Evolutionary conservation across 2,329 filamentous ascomycete species (phyloP), one percentile per base, ranked within the genome.

Genomic region (Clonostachys chloroleuca): DNA sequence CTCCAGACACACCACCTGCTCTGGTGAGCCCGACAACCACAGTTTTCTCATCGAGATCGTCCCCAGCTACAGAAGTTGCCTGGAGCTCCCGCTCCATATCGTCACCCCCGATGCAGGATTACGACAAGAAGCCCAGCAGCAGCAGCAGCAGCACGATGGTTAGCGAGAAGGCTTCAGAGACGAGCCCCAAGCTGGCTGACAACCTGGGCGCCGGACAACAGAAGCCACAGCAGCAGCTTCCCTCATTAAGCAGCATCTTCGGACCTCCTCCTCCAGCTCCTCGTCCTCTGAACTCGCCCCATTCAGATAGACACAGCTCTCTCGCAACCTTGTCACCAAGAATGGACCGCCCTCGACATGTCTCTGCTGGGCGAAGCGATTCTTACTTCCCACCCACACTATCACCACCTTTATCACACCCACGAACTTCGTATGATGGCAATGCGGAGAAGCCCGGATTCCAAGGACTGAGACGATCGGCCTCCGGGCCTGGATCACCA

Each of bases 61-160:
- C 47, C 12, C 47, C 47, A 12, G 16, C 40, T 8, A 24, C 47
- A 6, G 40, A 46, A 39, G 47, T 45, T 39, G 34, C 40, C 30
- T 53, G 47, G 51, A 34, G 35, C 51, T 20, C 47, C 48, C 4
- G 45, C 46, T 24, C 62, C 64, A 49, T 71, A 73, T 65, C 75
- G 51, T 77, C 77, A 52, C 72, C 77, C 60, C 74, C 75, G 54
- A 82, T 81, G 79, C 77, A 77, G 59, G 74, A 69, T 63, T 75
- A 81, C 80, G 78, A 78, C 49, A 73, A 70, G 52, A 60, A 64
- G 52, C 59, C 41, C 17, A 30, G 24, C 40, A 30, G 24, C 24
- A 30, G 37, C 43, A 42, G 17, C 33, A 46, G 30, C 12, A 37
- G 42, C 39, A 42, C 46, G 35, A 40, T 47, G 54, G 56, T 65